Conservation (phyloP, 2,329 filamentous ascomycete genomes). For the Rachicladosporium sp. region DNA sequence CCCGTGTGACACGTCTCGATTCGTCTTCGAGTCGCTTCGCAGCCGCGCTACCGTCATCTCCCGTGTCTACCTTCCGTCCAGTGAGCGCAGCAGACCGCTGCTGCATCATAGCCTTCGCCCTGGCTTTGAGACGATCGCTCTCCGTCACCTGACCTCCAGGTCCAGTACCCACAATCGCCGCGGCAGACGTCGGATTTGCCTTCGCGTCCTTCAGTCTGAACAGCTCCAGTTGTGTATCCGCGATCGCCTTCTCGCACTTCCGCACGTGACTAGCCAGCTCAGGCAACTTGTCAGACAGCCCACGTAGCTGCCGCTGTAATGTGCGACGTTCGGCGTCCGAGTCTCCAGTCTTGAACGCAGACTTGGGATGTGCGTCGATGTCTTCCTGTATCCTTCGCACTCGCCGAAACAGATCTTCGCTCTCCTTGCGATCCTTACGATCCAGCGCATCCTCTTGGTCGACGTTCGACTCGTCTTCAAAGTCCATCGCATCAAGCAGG, state of each 20-base stretch:
- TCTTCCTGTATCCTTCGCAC: slow-evolving; percentile 88
- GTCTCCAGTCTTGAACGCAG: slow-evolving; percentile 56
- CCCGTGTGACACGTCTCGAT: slow-evolving; percentile 63
- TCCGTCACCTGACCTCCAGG: slow-evolving; percentile 85
- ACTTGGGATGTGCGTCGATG: slow-evolving; percentile 81
- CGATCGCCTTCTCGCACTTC: slow-evolving; percentile 80
- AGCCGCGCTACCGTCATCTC: slow-evolving; percentile 62
- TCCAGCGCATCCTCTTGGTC: slow-evolving; percentile 92
- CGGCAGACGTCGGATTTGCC: slow-evolving; percentile 68
- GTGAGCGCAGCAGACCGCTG: slow-evolving; percentile 86
- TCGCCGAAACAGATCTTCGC: slow-evolving; percentile 85
- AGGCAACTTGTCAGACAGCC: slow-evolving; percentile 76
- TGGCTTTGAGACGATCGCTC: slow-evolving; percentile 83
- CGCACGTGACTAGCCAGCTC: slow-evolving; percentile 86
- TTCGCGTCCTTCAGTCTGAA: slow-evolving; percentile 92
- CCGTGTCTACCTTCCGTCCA: slow-evolving; percentile 57
- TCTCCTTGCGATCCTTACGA: slow-evolving; percentile 77
- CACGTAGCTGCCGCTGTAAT: slow-evolving; percentile 80
- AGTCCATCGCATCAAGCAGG: slow-evolving; percentile 88
- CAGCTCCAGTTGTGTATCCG: slow-evolving; percentile 79
- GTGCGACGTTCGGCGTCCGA: slow-evolving; percentile 78
- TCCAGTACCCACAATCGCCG: slow-evolving; percentile 79
- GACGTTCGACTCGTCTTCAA: slow-evolving; percentile 75
- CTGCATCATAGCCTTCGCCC: slow-evolving; percentile 97
- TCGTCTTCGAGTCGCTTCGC: slow-evolving; percentile 83